These are phyloP conservation scores for Taiozyma onychis DNA, from an alignment of 1,139 yeast species.

Conservation along the genomic window DNA sequence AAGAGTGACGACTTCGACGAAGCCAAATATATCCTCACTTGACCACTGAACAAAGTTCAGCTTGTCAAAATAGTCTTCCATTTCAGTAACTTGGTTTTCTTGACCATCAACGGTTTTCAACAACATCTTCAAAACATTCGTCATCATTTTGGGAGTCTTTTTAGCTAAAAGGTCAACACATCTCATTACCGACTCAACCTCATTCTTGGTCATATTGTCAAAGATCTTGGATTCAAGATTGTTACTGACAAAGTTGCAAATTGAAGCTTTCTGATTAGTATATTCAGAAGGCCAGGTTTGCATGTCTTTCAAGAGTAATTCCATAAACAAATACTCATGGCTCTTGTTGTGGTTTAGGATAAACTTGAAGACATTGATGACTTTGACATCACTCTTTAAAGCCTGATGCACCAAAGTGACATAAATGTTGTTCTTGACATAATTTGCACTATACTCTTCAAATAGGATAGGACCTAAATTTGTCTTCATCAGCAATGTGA, in stretches of 20 bases:
- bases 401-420: conserved; percentile 6
- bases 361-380: conserved; percentile 14
- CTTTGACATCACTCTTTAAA: conserved; percentile 3
- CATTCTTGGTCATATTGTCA: conserved; percentile 5
- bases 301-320: background rate
- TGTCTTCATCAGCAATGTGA: conserved; percentile 11
- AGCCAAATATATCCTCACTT: background rate
- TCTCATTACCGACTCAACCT: conserved; percentile 8
- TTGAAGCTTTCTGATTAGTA: background rate
- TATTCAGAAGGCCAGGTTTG: background rate
- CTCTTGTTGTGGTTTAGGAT: conserved; percentile 12
- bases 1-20: background rate
- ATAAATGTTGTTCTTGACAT: conserved; percentile 4
- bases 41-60: conserved; percentile 6
- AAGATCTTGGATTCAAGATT: conserved; percentile 20
- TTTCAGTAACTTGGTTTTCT: background rate
- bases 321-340: conserved; percentile 12
- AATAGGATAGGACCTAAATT: conserved; percentile 12
- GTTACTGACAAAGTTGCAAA: conserved; percentile 14
- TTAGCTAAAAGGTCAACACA: background rate
- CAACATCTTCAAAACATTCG: conserved; percentile 3
- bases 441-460: conserved; percentile 6
- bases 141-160: conserved; percentile 1
- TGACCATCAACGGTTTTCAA: conserved; percentile 1
- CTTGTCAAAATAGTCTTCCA: background rate